Conservation (phyloP, 345 rosid species). For the Ceriops zippeliana region DNA sequence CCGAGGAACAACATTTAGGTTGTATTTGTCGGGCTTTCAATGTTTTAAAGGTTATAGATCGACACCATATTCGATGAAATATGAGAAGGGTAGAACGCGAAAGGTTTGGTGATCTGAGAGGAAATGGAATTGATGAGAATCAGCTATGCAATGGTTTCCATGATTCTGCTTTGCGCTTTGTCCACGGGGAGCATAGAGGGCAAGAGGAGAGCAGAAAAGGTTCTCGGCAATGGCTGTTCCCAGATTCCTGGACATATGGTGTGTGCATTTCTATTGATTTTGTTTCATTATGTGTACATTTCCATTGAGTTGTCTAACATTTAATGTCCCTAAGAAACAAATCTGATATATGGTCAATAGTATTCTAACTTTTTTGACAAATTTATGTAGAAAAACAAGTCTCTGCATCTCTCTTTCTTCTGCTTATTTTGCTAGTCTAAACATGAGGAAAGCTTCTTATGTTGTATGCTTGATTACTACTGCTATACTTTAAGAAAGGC, state of each 20-base stretch:
- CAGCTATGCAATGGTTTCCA: constrained; percentile 22
- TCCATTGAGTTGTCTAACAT: background rate
- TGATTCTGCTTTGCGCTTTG: constrained; percentile 34
- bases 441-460: too few species aligned
- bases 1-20: background rate
- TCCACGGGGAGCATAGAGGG: constrained; percentile 25
- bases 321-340: background rate
- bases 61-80: constrained; percentile 22
- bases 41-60: background rate
- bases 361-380: too few species aligned
- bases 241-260: constrained; percentile 22
- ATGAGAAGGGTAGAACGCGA: constrained; percentile 39
- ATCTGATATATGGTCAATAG: background rate
- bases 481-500: too few species aligned
- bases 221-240: constrained; percentile 17
- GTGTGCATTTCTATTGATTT: constrained; percentile 1
- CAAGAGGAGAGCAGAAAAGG: constrained; percentile 14
- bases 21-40: background rate
- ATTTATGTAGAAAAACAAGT: too few species aligned
- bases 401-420: too few species aligned
- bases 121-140: constrained; percentile 39
- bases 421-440: too few species aligned
- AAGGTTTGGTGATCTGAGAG: constrained; percentile 30
- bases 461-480: too few species aligned
- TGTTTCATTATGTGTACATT: background rate